Percentiles rank a stretch among this genome's conserved stretches.
Conservation (phyloP, 345 rosid genomes). For the Carallia brachiata region DNA sequence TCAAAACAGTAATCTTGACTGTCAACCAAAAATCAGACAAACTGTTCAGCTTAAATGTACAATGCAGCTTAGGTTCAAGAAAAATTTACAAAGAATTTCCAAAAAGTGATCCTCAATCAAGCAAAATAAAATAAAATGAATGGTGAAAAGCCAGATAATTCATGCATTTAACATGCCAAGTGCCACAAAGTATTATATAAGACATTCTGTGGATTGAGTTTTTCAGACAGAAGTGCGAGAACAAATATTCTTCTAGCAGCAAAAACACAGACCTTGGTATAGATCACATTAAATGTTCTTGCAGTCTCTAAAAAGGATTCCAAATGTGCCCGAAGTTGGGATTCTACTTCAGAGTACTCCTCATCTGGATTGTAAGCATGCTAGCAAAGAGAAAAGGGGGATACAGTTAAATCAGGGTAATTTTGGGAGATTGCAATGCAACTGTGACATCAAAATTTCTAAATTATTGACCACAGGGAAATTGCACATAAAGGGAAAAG, state of each 20-base stretch:
- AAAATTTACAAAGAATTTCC: background rate
- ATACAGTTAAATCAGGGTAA: too few species aligned
- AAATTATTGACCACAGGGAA: background rate
- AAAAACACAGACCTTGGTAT: constrained; percentile 61
- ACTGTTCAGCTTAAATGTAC: background rate
- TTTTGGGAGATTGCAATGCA: too few species aligned
- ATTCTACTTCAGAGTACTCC: constrained; percentile 87
- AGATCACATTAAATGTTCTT: constrained; percentile 84
- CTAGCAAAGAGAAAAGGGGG: constrained; percentile 29
- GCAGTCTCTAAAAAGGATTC: constrained; percentile 94
- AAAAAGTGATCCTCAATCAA: background rate
- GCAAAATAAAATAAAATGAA: background rate
- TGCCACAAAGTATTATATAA: too few species aligned
- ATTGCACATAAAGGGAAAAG: background rate
- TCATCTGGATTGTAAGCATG: constrained; percentile 97
- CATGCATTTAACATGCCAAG: too few species aligned
- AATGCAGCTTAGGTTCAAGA: background rate
- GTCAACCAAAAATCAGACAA: background rate
- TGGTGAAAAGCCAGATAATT: background rate
- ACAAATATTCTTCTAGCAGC: too few species aligned
- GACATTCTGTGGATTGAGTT: too few species aligned
- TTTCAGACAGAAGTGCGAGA: too few species aligned
- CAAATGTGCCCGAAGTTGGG: constrained; percentile 69
- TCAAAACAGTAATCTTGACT: background rate
- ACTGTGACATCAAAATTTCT: too few species aligned